Base-by-base conservation (phyloP, 169 alveolate species). In the Perkinsus chesapeaki region DNA sequence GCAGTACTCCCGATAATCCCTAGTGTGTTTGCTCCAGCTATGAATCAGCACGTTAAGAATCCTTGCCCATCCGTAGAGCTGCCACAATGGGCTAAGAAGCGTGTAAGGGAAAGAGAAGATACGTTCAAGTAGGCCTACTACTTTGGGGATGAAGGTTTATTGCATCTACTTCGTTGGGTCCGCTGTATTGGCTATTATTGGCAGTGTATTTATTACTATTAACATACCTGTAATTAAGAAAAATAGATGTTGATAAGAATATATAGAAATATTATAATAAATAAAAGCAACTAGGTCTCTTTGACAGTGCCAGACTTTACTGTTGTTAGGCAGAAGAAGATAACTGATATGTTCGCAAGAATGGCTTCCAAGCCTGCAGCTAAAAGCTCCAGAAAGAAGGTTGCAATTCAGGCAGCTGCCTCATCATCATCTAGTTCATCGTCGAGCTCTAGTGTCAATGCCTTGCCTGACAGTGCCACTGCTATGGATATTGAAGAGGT, bases 61-160 rank as follows among this genome's bases (percentile, higher is more conserved):
- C 98, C 99, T 10, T 93, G 95, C 39, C 99, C 99, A 20, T 96
- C 95, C 91, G 96, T 98, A 27, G 94, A 96, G 37, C 96, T 96
- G 73, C 99, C 99, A 19, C 98, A 96, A 31, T 98, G 99, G 99
- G 82, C 82, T 7, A 60, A 60, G 82, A 60, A 60, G 82, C 82
- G 82, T 7, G 82, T 60, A 34, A 60, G 82, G 82, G 82, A 60
- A 34, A 60, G 82, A 34, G 82, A 60, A 34, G 82, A 60, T 60
- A 60, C 82, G 12, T 60, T 60, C 27, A 60, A 60, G 82, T 60
- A 34, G n/a, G n/a, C n/a, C n/a, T n/a, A n/a, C n/a, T n/a, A n/a
- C n/a, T n/a, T n/a, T n/a, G n/a, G n/a, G n/a, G n/a, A n/a, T n/a
- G n/a, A n/a, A n/a, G n/a, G n/a, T n/a, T n/a, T n/a, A n/a, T n/a